Conservation (phyloP, 2,329 filamentous ascomycete species). For the Trichoderma oligosporum region DNA sequence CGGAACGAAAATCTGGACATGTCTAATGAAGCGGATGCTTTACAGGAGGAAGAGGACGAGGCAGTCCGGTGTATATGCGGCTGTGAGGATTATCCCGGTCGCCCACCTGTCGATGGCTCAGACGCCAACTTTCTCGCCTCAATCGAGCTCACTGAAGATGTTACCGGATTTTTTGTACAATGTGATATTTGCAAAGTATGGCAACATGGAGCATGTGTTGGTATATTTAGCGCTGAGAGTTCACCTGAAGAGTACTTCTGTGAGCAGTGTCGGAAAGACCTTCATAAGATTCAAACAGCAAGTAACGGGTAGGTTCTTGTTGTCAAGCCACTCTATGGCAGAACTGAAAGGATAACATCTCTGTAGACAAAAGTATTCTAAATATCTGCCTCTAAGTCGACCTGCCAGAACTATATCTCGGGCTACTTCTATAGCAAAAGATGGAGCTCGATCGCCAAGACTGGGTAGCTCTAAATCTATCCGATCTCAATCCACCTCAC, state of each 20-base stretch:
- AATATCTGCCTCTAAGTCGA: conserved; percentile 59
- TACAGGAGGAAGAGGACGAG: conserved; percentile 80
- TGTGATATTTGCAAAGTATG: conserved; percentile 97
- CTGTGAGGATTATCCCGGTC: conserved; percentile 89
- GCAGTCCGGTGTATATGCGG: conserved; percentile 94
- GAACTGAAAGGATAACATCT: background rate
- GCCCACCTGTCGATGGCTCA: conserved; percentile 60
- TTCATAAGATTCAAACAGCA: conserved; percentile 78
- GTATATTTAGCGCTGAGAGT: conserved; percentile 89
- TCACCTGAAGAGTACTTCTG: conserved; percentile 98
- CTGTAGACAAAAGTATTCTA: conserved; percentile 60
- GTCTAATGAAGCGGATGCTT: conserved; percentile 63
- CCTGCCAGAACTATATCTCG: conserved; percentile 55
- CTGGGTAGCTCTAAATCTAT: conserved; percentile 54
- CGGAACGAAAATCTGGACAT: conserved; percentile 47
- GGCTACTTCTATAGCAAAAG: conserved; percentile 63
- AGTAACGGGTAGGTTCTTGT: conserved; percentile 71
- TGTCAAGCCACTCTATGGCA: background rate
- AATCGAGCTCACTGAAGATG: conserved; percentile 71
- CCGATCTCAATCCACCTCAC: conserved; percentile 47
- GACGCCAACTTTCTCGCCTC: conserved; percentile 55
- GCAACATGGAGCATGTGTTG: conserved; percentile 97
- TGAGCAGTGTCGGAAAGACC: conserved; percentile 86
- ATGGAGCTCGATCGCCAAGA: conserved; percentile 53
- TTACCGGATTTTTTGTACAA: conserved; percentile 94